Percentiles rank a stretch among this genome's conserved stretches.
phyloP scores from a whole-genome alignment of 1,284 basidiomycete species.

The Trichosporon sp. region DNA sequence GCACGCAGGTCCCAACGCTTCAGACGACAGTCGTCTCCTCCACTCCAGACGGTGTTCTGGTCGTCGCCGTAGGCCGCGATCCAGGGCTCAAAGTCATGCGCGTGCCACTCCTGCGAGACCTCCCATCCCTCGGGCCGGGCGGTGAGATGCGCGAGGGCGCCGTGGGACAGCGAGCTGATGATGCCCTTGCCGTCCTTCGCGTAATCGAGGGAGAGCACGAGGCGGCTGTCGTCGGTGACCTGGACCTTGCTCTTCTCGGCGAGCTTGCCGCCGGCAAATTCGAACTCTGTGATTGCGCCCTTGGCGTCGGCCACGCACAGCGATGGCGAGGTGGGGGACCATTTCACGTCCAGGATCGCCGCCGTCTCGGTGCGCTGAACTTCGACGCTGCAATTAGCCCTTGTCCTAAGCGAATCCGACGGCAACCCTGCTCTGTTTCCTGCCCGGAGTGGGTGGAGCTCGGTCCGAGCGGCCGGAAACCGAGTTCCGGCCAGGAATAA shows the following conservation, averaged over 20 bases:
- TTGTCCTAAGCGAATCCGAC: not conserved
- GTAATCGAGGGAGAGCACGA: constrained; percentile 76
- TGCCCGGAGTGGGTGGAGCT: not conserved
- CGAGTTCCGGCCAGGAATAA: not conserved
- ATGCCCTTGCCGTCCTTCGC: constrained; percentile 42
- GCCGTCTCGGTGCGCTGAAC: constrained; percentile 68
- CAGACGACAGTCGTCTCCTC: constrained; percentile 86
- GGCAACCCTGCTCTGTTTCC: no score
- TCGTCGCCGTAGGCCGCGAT: constrained; percentile 85
- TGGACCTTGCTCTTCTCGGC: not conserved
- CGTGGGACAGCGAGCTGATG: constrained; percentile 74
- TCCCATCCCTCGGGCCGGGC: constrained; percentile 46
- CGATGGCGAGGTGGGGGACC: constrained; percentile 55
- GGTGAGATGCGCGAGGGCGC: constrained; percentile 62
- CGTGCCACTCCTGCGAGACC: constrained; percentile 65
- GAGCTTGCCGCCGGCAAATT: not conserved
- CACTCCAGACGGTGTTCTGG: constrained; percentile 78
- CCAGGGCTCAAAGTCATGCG: constrained; percentile 95
- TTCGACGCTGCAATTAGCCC: constrained; percentile 58
- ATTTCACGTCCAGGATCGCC: constrained; percentile 89
- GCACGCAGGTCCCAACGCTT: constrained; percentile 88
- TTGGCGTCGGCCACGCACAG: constrained; percentile 78
- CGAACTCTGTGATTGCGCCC: not conserved
- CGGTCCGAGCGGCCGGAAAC: not conserved
- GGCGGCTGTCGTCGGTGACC: constrained; percentile 4